Base-by-base conservation (phyloP, 805 yeast genomes). In the Torulaspora quercuum region DNA sequence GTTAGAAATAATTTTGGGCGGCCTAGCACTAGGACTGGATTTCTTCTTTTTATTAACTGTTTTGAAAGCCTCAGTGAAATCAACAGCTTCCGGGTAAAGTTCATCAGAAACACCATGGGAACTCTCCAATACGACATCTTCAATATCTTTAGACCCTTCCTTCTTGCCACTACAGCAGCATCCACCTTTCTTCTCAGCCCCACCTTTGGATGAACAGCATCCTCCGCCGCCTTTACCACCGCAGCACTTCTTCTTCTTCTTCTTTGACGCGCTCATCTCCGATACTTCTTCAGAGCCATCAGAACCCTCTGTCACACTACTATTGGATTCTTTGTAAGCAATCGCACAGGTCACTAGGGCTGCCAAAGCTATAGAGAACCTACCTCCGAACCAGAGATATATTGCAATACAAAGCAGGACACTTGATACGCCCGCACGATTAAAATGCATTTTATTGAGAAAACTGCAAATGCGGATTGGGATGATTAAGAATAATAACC, bases 11-110 rank as follows among this genome's bases (percentile, higher is more conserved):
- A 34, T 23, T 29, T 48, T 48, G 24, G 44, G 52, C 20, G 49
- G 38, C 23, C 29, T 33, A 23, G 37, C 28, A 10, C 31, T 31
- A 23, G 16, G 32, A 14, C 17, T 30, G 9, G 13, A 17, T 15
- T 32, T 29, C 14, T 39, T 37, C 18, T 42, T 31, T 24, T 38
- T 41, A 12, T 37, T 29, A 9, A 21, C 25, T 25, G 50, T 49
- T 26, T 57, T 52, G 36, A 65, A 67, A 5, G 65, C 53, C 10
- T 59, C 48, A 0, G 72, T 68, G 46, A 68, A 68, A 45, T 68
- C 72, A 37, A 67, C 56, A 8, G 65, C 64, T 4, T 62, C 35
- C 5, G 46, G 44, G 16, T 35, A 20, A 11, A 35, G 30, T 11
- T 42, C 50, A 14, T 28, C 23, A 4, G 17, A 10, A 4, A 13